Base-by-base conservation (phyloP, 192 early-diverging fungal species). In the Backusella liffmaniae region DNA sequence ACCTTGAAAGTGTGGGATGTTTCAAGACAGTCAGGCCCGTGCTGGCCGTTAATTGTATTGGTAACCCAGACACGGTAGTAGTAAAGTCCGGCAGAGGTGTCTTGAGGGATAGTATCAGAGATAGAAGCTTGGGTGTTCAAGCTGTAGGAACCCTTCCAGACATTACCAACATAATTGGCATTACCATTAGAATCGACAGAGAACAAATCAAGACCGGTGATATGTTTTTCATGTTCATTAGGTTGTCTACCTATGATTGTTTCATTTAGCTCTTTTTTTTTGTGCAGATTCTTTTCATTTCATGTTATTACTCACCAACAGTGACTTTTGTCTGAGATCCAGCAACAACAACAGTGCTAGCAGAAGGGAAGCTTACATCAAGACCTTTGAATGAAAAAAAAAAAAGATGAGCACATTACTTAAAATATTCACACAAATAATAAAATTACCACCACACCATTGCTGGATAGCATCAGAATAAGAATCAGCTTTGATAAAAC, bases 51-150 rank as follows among this genome's bases (percentile, higher is more conserved):
- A 18, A 80, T 69, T 29, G 32, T 35, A 59, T 80, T 80, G 72
- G 79, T 80, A 29, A 80, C 79, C 79, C 79, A 80, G 32, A 80
- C 79, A 77, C 79, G 79, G 56, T 80, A 80, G 72, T 80, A 80
- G 67, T 80, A 80, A 65, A 70, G 75, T 68, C 80, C 80, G 49
- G 80, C 80, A 62, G 76, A 12, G 9, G 39, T 53, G 29, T 70
- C 71, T 36, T 73, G 30, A 23, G 76, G 76, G 21, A 81, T 65
- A 1, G 41, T 59, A 21, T 81, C 80, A 9, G 18, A 4, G 26
- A 81, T 73, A n/a, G 80, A 68, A 16, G 80, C 76, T n/a, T 68
- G 21, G 13, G 30, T 74, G 56, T 74, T 74, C 29, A 81, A 75
- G 16, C 37, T 34, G 32, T 81, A 75, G 18, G 5, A 72, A 5